A percentile compares a stretch with the other conserved stretches of the same genome.
These are phyloP conservation scores for Colletotrichum filicis DNA, from an alignment of 2,329 filamentous ascomycete species.

Conservation along the genomic window DNA sequence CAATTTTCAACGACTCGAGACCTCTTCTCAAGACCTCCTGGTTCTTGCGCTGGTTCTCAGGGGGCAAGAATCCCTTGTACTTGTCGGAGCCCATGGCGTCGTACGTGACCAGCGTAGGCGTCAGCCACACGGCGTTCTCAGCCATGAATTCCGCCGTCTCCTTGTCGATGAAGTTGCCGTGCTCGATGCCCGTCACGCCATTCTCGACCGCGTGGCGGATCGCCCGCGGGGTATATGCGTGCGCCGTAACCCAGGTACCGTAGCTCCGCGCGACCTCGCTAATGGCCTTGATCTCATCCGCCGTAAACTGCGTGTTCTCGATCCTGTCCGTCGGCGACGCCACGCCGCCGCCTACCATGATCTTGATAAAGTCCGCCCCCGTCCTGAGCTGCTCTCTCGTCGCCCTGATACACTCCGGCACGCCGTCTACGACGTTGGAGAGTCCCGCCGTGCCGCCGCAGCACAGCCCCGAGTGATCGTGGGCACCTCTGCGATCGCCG, in stretches of 20 bases:
- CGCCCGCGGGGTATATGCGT: conserved; percentile 65
- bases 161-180: conserved; percentile 55
- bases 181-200: conserved; percentile 64
- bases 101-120: conserved; percentile 65
- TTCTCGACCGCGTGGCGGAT: conserved; percentile 66
- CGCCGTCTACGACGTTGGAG: conserved; percentile 62
- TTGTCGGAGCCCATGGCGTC: conserved; percentile 57
- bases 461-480: conserved; percentile 51
- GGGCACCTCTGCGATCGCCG: conserved; percentile 58
- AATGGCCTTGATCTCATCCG: conserved; percentile 66
- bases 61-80: conserved; percentile 55
- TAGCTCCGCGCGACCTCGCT: conserved; percentile 58
- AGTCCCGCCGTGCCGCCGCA: conserved; percentile 56
- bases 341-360: conserved; percentile 69
- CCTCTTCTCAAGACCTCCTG: conserved; percentile 58
- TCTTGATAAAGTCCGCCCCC: conserved; percentile 71
- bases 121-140: conserved; percentile 58
- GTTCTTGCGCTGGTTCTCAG: conserved; percentile 60
- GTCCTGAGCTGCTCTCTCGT: conserved; percentile 64
- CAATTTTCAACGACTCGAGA: conserved; percentile 57
- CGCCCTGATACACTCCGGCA: conserved; percentile 62
- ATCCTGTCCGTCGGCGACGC: conserved; percentile 65
- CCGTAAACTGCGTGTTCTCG: conserved; percentile 65
- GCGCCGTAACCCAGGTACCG: conserved; percentile 66
- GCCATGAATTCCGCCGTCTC: conserved; percentile 62